A percentile compares a stretch with the other conserved stretches of the same genome.
Conservation (phyloP, 2,329 filamentous ascomycete genomes). For the Escovopsis weberi region DNA sequence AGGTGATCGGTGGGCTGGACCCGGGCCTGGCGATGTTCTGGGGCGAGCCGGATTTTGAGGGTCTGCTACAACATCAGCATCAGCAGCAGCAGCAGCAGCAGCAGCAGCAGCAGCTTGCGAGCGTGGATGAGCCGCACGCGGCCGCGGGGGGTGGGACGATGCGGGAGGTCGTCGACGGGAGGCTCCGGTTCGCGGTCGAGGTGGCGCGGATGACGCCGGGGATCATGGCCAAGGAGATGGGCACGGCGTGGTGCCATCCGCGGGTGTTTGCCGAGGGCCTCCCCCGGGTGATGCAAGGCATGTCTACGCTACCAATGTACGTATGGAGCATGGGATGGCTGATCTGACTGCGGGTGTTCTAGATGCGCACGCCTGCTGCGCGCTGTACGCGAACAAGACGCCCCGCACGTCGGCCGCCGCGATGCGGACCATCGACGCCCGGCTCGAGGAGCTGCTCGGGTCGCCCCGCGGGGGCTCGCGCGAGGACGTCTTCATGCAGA, state of each 20-base stretch:
- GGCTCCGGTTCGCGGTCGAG: constrained; percentile 30
- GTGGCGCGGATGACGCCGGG: constrained; percentile 33
- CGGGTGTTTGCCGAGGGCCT: constrained; percentile 35
- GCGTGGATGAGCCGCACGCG: no score
- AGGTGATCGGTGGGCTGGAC: no score
- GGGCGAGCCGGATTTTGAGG: no score
- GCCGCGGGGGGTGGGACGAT: neutral
- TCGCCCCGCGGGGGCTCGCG: constrained; percentile 16
- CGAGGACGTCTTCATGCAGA: constrained; percentile 23
- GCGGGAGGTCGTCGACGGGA: constrained; percentile 16
- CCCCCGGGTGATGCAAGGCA: constrained; percentile 36
- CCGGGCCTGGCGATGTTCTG: no score
- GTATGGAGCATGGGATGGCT: neutral
- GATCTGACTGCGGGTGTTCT: neutral
- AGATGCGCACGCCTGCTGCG: constrained; percentile 40
- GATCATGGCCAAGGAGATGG: constrained; percentile 33
- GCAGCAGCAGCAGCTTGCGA: no score
- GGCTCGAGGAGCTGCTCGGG: constrained; percentile 27
- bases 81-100: no score
- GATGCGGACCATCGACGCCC: constrained; percentile 31
- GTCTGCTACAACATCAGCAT: no score
- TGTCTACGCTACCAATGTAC: neutral
- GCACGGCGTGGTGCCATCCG: constrained; percentile 39
- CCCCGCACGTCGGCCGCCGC: constrained; percentile 31
- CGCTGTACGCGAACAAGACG: constrained; percentile 36